A percentile compares a stretch with the other conserved stretches of the same genome.
These are phyloP conservation scores for Picocystis sp. DNA, from an alignment of 163 green algal species.

Conservation along the genomic window DNA sequence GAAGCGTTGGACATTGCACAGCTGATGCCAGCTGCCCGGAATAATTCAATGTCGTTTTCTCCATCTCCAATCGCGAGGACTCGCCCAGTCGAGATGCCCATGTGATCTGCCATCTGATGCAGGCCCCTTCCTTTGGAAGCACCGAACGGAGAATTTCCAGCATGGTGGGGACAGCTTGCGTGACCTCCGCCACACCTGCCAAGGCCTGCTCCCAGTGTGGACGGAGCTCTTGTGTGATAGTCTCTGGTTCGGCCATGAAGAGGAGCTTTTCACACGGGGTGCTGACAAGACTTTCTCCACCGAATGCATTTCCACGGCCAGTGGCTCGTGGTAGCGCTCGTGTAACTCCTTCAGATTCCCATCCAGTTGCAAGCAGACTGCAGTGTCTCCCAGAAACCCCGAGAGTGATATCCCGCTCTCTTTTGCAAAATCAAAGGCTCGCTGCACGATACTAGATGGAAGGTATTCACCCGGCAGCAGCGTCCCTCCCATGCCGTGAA, in stretches of 20 bases:
- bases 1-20: constrained; percentile 83
- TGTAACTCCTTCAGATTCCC: constrained; percentile 53
- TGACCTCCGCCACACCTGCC: constrained; percentile 28
- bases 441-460: constrained; percentile 25
- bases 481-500: constrained; percentile 46
- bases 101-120: constrained; percentile 35
- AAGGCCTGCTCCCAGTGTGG: constrained; percentile 28
- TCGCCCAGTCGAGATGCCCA: constrained; percentile 20
- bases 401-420: constrained; percentile 29
- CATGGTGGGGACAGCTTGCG: constrained; percentile 74
- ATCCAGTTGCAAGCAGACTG: constrained; percentile 47
- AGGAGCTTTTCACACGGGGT: constrained; percentile 69
- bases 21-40: constrained; percentile 46
- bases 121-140: constrained; percentile 49
- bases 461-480: constrained; percentile 19
- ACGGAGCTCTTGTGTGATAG: constrained; percentile 20
- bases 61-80: constrained; percentile 66
- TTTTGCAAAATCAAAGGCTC: constrained; percentile 33
- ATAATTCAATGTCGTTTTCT: constrained; percentile 63
- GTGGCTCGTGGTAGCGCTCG: constrained; percentile 75
- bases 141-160: constrained; percentile 66
- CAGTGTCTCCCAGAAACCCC: constrained; percentile 73
- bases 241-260: constrained; percentile 48
- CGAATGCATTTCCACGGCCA: constrained; percentile 27
- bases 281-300: constrained; percentile 36